Percentiles rank a stretch among this genome's conserved stretches.
Conservation (phyloP, 164 flowering plant genomes). For the Echeveria elegans region DNA sequence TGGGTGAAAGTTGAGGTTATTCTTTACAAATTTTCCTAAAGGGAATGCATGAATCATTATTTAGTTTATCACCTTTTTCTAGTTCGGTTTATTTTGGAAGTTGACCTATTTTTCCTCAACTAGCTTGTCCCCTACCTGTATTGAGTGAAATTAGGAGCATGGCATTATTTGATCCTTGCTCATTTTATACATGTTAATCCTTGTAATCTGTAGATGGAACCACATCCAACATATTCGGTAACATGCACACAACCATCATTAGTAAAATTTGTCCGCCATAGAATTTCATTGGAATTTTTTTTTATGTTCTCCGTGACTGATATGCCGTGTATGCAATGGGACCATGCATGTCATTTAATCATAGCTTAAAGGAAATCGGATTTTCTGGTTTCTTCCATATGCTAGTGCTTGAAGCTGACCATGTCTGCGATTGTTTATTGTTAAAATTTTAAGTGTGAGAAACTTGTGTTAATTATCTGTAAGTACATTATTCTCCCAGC, state of each 20-base stretch:
- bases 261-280: too few species aligned
- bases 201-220: not conserved
- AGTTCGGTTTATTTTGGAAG: not conserved
- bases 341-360: not conserved
- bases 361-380: not conserved
- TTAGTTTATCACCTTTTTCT: too few species aligned
- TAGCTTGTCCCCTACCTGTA: not conserved
- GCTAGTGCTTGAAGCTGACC: slow-evolving; percentile 1
- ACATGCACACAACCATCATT: too few species aligned
- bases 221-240: not conserved
- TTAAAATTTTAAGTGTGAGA: not conserved
- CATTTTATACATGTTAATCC: not conserved
- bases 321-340: not conserved
- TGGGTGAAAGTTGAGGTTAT: too few species aligned
- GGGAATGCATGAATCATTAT: too few species aligned
- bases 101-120: not conserved
- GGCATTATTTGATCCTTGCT: not conserved
- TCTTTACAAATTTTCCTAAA: too few species aligned
- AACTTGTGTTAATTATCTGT: not conserved
- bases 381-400: not conserved
- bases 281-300: not conserved
- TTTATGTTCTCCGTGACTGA: not conserved
- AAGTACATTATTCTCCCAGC: too few species aligned
- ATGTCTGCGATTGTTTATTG: not conserved
- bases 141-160: not conserved